Conservation (phyloP, 2,329 filamentous ascomycete species). For the Colletotrichum melonis region DNA sequence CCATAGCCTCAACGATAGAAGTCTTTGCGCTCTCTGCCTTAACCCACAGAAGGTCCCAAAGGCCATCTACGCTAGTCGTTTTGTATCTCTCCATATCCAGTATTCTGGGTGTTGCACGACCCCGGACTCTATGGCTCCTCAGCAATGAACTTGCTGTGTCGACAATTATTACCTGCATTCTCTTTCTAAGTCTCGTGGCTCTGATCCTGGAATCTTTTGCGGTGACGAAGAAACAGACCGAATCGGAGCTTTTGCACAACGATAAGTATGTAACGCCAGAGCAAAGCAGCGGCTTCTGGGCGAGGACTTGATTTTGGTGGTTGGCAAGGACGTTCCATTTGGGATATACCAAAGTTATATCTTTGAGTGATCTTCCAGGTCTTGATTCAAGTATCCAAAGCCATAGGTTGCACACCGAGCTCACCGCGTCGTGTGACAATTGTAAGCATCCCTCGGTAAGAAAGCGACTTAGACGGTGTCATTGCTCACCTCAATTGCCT, state of each 20-base stretch:
- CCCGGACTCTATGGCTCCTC: not conserved
- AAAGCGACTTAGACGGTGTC: not conserved
- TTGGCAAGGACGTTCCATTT: not conserved
- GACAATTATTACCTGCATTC: not conserved
- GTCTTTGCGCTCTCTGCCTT: conserved; percentile 36
- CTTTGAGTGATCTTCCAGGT: conserved; percentile 2
- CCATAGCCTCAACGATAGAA: conserved; percentile 27
- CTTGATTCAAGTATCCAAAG: conserved; percentile 13
- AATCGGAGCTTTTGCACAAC: not conserved
- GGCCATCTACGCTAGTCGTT: conserved; percentile 41
- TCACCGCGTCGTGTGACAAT: conserved; percentile 30
- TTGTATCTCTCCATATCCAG: conserved; percentile 37
- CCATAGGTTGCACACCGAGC: not conserved
- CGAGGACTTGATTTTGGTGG: conserved; percentile 29
- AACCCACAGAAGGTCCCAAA: conserved; percentile 38
- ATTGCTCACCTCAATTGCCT: not conserved
- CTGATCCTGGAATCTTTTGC: conserved; percentile 1
- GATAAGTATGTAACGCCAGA: not conserved
- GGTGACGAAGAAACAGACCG: not conserved
- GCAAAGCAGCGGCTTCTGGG: conserved; percentile 27
- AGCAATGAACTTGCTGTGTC: not conserved
- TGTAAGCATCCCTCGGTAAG: conserved; percentile 21
- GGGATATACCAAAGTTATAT: conserved; percentile 20
- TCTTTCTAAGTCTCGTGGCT: not conserved
- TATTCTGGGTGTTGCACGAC: conserved; percentile 37